A percentile compares a stretch with the other conserved stretches of the same genome.
These are phyloP conservation scores for Aphanomyces cochlioides DNA, from an alignment of 352 stramenopile species.

Conservation along the genomic window DNA sequence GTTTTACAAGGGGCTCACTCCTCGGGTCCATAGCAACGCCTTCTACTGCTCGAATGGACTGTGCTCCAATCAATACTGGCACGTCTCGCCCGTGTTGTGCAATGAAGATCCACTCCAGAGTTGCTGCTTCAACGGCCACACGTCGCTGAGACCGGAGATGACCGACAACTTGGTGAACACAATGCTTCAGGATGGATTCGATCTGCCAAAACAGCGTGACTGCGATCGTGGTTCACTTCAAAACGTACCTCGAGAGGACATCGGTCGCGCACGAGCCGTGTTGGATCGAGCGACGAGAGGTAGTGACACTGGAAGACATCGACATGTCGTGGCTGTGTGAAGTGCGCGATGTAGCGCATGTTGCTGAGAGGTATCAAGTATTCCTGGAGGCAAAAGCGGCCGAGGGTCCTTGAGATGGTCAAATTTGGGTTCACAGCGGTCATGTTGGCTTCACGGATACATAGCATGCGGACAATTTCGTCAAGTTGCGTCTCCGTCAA, in stretches of 20 bases:
- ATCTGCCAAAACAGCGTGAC: background rate
- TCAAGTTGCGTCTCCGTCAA: constrained; percentile 37
- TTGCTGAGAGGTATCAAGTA: constrained; percentile 8
- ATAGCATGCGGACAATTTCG: constrained; percentile 33
- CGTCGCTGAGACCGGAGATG: background rate
- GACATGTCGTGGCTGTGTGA: background rate
- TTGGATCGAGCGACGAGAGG: background rate
- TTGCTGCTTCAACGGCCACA: background rate
- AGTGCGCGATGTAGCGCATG: constrained; percentile 6
- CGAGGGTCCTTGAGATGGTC: constrained; percentile 25
- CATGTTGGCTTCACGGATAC: constrained; percentile 37
- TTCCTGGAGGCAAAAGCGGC: constrained; percentile 40
- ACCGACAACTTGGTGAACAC: background rate
- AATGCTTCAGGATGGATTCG: background rate
- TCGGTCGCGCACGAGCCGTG: background rate
- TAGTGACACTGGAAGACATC: constrained; percentile 19
- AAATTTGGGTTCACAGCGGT: constrained; percentile 31
- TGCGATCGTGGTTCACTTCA: too few relatives aligned
- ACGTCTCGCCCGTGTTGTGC: background rate
- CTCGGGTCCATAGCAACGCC: background rate
- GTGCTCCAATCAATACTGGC: constrained; percentile 31
- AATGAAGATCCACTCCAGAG: constrained; percentile 8
- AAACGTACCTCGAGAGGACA: background rate
- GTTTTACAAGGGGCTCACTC: background rate
- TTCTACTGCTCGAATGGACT: constrained; percentile 8